Base-by-base conservation (phyloP, 2,329 filamentous ascomycete genomes). In the Alternaria panax region DNA sequence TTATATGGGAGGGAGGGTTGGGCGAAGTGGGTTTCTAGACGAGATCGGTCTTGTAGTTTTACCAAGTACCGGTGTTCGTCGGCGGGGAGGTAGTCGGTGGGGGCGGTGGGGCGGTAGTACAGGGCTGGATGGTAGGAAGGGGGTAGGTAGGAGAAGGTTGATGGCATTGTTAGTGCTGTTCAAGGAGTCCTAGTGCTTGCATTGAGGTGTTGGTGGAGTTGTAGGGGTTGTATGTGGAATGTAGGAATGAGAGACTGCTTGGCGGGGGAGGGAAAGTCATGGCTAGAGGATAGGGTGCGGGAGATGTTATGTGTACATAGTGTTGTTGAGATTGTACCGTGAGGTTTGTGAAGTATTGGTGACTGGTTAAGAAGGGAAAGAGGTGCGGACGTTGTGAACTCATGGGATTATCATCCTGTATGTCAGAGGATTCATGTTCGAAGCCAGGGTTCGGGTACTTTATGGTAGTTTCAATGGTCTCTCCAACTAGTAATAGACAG, bases 61-160 rank as follows among this genome's bases (percentile, higher is more conserved):
- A 30, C 18, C 7, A 66, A 45, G 7, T 24, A 46, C 16, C 41
- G 45, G 22, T 53, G 60, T 34, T 66, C 63, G 6, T 66, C 62
- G 5, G 28, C 46, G 1, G 63, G 63, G 6, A 66, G 63, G 47
- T 48, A 45, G 32, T 36, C 43, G 14, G 42, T 9, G 6, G 51
- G n/a, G 9, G 34, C 24, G 28, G 18, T 28, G 11, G 28, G n/a
- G 7, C 30, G 16, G 24, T 27, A 47, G 32, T 20, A 22, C 16
- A 51, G 24, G 5, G 34, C 22, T 22, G 34, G 48, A 6, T 51
- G 48, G 24, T 51, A 38, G 28, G 30, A 38, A 40, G 5, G 12
- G 24, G 34, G 16, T 40, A 28, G 16, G 45, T 36, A 25, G 45
- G 45, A 48, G 9, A n/a, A 34, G 11, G n/a, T 4, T 7, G 45